Evolutionary conservation across 768 basidiomycete species (phyloP).

Genomic region (Pleurotus platypus): DNA sequence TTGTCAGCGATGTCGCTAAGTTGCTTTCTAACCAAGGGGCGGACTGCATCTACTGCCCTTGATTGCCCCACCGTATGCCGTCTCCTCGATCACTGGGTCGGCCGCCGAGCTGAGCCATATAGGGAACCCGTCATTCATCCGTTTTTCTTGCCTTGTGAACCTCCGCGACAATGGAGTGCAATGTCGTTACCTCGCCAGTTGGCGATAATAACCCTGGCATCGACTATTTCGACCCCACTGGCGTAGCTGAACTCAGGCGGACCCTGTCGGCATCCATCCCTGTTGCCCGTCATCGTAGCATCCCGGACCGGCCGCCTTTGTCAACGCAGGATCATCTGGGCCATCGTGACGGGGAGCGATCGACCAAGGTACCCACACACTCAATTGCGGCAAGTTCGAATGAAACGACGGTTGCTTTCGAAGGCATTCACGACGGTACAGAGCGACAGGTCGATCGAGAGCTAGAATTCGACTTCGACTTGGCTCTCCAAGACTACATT

Average conservation of each 20-base stretch:
- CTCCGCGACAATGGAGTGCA: background rate
- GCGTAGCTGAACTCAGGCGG: conserved; percentile 1
- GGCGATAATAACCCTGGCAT: background rate
- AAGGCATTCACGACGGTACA: background rate
- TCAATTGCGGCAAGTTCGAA: background rate
- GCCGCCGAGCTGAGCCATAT: too few relatives aligned
- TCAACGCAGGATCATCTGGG: background rate
- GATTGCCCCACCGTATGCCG: too few relatives aligned
- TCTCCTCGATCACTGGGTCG: too few relatives aligned
- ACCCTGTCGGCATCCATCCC: background rate
- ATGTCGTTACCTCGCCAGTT: background rate
- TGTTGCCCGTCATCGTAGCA: background rate
- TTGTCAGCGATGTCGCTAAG: too few relatives aligned
- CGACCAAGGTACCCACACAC: background rate
- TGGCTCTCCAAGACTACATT: background rate
- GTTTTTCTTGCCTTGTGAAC: background rate
- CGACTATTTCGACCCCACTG: conserved; percentile 6
- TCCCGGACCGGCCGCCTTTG: background rate
- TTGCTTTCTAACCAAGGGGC: too few relatives aligned
- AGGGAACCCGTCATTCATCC: background rate
- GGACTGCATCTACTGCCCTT: too few relatives aligned
- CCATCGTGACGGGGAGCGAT: background rate
- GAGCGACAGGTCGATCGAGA: background rate
- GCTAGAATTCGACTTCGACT: conserved; percentile 2
- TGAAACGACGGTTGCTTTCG: background rate